phyloP scores from a whole-genome alignment of 768 basidiomycete genomes.

The Psilocybe cyanescens region DNA sequence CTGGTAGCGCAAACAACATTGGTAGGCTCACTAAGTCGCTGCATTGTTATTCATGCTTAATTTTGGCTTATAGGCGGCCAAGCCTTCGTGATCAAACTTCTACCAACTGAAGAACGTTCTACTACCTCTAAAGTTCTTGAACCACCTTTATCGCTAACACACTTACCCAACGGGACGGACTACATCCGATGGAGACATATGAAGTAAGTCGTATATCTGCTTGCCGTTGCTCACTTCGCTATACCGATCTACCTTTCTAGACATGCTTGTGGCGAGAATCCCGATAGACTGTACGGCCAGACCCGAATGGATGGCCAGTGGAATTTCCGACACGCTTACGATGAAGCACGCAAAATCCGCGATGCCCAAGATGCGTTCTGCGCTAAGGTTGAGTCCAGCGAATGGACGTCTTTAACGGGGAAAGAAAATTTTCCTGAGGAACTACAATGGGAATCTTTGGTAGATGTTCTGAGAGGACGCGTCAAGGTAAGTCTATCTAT shows the following conservation, averaged over 20 bases:
- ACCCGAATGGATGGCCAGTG: conserved; percentile 67
- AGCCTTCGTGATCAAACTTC: conserved; percentile 76
- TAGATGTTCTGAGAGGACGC: conserved; percentile 72
- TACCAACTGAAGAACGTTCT: conserved; percentile 71
- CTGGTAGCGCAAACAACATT: conserved; percentile 67
- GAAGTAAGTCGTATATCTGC: conserved; percentile 48
- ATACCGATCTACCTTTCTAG: conserved; percentile 30
- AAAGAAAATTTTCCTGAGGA: conserved; percentile 63
- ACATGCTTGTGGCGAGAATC: conserved; percentile 77
- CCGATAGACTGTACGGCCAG: conserved; percentile 44
- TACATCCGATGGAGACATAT: conserved; percentile 71
- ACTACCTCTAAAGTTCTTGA: conserved; percentile 73
- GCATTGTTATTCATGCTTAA: neutral
- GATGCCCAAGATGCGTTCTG: conserved; percentile 73
- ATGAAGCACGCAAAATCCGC: conserved; percentile 67
- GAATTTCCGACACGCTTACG: conserved; percentile 75
- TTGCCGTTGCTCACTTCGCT: neutral
- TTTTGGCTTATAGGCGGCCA: conserved; percentile 59
- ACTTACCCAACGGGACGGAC: conserved; percentile 36
- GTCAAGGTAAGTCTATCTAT: conserved; percentile 56
- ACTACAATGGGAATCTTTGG: conserved; percentile 70
- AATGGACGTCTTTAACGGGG: conserved; percentile 43
- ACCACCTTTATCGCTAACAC: conserved; percentile 59
- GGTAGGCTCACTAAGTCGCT: conserved; percentile 35
- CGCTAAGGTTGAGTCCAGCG: conserved; percentile 44